Percentiles rank a stretch among this genome's conserved stretches.
phyloP scores from a whole-genome alignment of 208 protist genomes.

The Trichomonas vaginalis region DNA sequence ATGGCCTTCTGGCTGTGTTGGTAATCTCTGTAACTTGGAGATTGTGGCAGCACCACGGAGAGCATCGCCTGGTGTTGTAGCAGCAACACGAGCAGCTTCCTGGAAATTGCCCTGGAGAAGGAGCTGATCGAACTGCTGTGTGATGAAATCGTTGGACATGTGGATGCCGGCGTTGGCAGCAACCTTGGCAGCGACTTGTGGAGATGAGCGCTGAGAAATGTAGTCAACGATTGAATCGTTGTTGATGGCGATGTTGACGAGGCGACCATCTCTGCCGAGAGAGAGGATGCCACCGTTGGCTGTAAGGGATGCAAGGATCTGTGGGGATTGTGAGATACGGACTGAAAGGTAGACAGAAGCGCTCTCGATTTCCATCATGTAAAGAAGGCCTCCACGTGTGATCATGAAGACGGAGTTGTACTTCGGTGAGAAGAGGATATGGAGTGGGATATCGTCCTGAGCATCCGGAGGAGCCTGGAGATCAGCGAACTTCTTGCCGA shows the following conservation, averaged over 20 bases:
- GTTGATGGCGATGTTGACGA: neutral
- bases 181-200: neutral
- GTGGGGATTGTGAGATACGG: neutral
- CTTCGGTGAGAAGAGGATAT: neutral
- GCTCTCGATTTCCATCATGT: neutral
- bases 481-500: neutral
- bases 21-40: conserved; percentile 59
- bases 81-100: conserved; percentile 76
- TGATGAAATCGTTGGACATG: neutral
- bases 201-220: neutral
- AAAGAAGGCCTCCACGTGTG: neutral
- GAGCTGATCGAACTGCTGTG: conserved; percentile 71
- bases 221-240: neutral
- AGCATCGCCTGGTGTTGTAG: conserved; percentile 62
- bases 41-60: conserved; percentile 88
- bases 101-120: conserved; percentile 66
- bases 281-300: neutral
- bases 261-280: neutral
- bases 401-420: neutral
- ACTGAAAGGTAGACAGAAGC: neutral
- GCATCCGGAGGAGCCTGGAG: neutral
- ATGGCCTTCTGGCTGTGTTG: conserved; percentile 42
- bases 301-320: neutral
- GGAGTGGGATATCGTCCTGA: neutral
- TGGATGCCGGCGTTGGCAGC: neutral